Evolutionary conservation across 2,329 filamentous ascomycete genomes (phyloP).

Genomic region (Tolypocladium capitatum): DNA sequence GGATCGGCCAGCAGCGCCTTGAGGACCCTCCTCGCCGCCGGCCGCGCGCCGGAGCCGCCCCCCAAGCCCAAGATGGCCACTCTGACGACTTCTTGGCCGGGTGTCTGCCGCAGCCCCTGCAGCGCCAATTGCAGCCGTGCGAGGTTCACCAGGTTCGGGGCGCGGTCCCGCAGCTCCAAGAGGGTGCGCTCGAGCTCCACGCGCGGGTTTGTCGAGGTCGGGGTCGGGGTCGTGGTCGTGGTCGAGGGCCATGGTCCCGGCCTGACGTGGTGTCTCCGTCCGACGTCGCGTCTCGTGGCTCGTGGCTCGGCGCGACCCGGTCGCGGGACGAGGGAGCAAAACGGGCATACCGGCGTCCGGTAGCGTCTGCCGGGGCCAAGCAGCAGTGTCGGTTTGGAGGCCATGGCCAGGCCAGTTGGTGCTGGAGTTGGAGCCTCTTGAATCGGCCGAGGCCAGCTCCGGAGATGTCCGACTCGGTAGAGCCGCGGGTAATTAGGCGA

Average conservation of each 20-base stretch:
- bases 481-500: not conserved
- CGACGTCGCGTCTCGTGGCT: constrained; percentile 6
- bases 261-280: constrained; percentile 7
- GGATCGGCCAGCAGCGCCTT: constrained; percentile 60
- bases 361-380: constrained; percentile 6
- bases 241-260: constrained; percentile 16
- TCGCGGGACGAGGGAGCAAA: constrained; percentile 15
- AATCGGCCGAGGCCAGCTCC: not conserved
- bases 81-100: constrained; percentile 44
- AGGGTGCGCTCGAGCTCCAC: constrained; percentile 47
- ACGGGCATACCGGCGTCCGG: constrained; percentile 14
- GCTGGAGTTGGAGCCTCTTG: not conserved
- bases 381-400: constrained; percentile 16
- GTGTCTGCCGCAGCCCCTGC: constrained; percentile 43
- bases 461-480: not conserved
- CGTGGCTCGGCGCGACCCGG: constrained; percentile 7
- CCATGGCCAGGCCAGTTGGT: constrained; percentile 13
- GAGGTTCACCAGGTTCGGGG: constrained; percentile 51
- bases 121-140: constrained; percentile 59
- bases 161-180: constrained; percentile 44
- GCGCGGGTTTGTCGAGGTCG: constrained; percentile 22
- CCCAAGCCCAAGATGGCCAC: constrained; percentile 42
- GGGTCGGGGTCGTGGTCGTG: constrained; percentile 6
- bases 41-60: constrained; percentile 22
- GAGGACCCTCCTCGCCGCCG: constrained; percentile 50